phyloP scores from a whole-genome alignment of 139 green algal species.

The Chlamydomonas sp. region DNA sequence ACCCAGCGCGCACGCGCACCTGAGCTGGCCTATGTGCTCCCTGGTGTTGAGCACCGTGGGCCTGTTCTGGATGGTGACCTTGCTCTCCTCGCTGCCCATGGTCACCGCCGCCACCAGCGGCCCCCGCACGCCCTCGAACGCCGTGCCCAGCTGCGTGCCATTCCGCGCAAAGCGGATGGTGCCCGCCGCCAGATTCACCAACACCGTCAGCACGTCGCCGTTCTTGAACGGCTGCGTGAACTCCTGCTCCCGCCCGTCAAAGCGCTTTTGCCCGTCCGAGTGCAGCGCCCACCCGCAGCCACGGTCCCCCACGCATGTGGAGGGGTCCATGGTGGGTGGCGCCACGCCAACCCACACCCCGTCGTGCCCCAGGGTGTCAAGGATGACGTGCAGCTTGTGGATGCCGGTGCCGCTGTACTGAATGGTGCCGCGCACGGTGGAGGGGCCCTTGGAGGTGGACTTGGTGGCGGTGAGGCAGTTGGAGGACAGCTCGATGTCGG shows the following conservation, averaged over 20 bases:
- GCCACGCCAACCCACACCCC: conserved; percentile 72
- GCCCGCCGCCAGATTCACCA: conserved; percentile 53
- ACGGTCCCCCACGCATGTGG: conserved; percentile 55
- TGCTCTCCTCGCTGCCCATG: conserved; percentile 67
- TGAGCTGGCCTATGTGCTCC: conserved; percentile 69
- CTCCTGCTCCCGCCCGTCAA: conserved; percentile 63
- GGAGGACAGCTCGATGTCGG: conserved; percentile 67
- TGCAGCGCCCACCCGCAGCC: conserved; percentile 68
- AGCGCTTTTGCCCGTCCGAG: conserved; percentile 69
- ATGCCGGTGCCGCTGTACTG: conserved; percentile 57
- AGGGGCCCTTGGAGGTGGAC: conserved; percentile 47
- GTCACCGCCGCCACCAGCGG: conserved; percentile 69
- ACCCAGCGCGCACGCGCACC: conserved; percentile 4
- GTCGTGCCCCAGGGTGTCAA: conserved; percentile 67
- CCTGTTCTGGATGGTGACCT: conserved; percentile 76
- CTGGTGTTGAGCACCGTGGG: conserved; percentile 72
- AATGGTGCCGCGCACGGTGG: conserved; percentile 66
- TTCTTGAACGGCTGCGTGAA: conserved; percentile 65
- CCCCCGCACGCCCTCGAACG: conserved; percentile 59
- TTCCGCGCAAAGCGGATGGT: conserved; percentile 62
- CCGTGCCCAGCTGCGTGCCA: conserved; percentile 58
- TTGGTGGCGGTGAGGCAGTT: conserved; percentile 75
- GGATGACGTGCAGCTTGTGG: conserved; percentile 74
- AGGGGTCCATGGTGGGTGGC: conserved; percentile 52
- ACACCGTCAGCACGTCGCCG: conserved; percentile 70